phyloP scores from a whole-genome alignment of 495 filamentous ascomycete species.

The Sordaria brevicollis region DNA sequence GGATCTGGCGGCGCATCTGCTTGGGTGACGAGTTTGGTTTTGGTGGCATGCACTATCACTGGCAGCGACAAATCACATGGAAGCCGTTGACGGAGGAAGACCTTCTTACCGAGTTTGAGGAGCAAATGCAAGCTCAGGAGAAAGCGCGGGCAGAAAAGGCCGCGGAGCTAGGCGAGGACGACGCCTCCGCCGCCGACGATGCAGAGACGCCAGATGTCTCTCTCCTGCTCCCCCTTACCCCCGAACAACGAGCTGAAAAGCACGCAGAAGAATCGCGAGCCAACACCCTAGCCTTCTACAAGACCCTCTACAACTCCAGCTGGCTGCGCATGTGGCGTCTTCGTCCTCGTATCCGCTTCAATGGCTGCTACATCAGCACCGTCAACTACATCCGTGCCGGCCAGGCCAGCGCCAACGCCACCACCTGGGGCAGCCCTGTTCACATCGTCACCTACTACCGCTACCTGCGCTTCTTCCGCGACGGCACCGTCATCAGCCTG shows the following conservation, averaged over 20 bases:
- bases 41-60: constrained; percentile 75
- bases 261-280: constrained; percentile 22
- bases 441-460: constrained; percentile 97
- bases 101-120: constrained; percentile 16
- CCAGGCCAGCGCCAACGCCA: constrained; percentile 42
- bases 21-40: constrained; percentile 64
- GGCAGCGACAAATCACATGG: constrained; percentile 52
- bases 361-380: constrained; percentile 90
- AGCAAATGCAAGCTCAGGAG: background rate
- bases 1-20: constrained; percentile 79
- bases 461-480: constrained; percentile 88
- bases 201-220: constrained; percentile 1
- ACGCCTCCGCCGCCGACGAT: background rate
- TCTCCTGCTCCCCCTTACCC: constrained; percentile 8
- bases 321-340: constrained; percentile 64
- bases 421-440: constrained; percentile 71
- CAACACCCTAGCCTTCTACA: constrained; percentile 28
- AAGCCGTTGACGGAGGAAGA: constrained; percentile 37
- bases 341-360: constrained; percentile 83
- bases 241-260: constrained; percentile 14
- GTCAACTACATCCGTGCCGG: constrained; percentile 89
- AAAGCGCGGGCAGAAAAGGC: background rate
- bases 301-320: constrained; percentile 32
- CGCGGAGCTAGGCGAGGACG: constrained; percentile 2
- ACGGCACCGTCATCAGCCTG: constrained; percentile 71